Evolutionary conservation across 2,329 filamentous ascomycete genomes (phyloP), one percentile per base, ranked within the genome.

Genomic region (Aspergillus hortae): DNA sequence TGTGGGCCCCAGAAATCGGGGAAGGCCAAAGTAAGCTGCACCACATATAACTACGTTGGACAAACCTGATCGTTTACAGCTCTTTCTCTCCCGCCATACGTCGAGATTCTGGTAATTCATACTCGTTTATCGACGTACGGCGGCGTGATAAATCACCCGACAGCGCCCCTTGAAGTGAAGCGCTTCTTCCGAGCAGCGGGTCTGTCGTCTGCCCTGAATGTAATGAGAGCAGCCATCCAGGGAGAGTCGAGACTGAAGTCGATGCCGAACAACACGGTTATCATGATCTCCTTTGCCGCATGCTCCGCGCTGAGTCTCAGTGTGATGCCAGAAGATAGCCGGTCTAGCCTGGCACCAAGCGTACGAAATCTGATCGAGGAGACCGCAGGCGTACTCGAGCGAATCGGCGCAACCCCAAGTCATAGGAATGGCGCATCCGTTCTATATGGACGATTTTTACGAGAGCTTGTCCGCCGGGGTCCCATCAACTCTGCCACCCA

Each of bases 231-330:
- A 1, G 86, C 86, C 0, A 87, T 89, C 5, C 86, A 89, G 66
- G 86, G 86, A 32, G 87, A 90, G 63, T 74, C 78, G 0, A 80
- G 86, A 55, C 76, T 90, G 0, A 84, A 84, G 50, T 89, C 86
- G 0, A 90, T 90, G 86, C 87, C 87, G 0, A 90, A 90, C 67
- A 90, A 90, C 59, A 89, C 87, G 0, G 82, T 86, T 50, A 88
- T 89, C 57, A 90, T 90, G 87, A 88, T 90, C 11, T 87, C 86
- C 1, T 89, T 89, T 57, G 86, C 87, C 0, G 85, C 85, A 4
- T 87, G 84, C 60, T 87, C 87, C 55, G 84, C 85, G 0, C 68
- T 88, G n/a, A 80, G 82, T 9, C 75, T 88, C 4, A 85, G 83
- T 57, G 78, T 82, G 0, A 81, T 82, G 44, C 77, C 82, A 2